A percentile compares a stretch with the other conserved stretches of the same genome.
phyloP scores from a whole-genome alignment of 352 stramenopile species.

The Globisporangium carolinianum region DNA sequence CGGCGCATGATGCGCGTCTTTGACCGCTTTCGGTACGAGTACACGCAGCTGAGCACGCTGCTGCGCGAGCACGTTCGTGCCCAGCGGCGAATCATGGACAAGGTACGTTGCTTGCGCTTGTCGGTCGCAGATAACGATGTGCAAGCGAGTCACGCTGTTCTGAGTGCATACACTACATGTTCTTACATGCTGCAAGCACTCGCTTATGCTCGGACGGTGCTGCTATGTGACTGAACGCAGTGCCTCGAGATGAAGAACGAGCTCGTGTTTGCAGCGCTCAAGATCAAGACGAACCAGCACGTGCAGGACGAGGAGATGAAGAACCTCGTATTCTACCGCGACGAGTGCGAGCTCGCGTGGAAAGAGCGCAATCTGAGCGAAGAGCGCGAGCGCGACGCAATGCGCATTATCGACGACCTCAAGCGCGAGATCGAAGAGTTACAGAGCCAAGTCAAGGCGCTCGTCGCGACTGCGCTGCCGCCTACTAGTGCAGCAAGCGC shows the following conservation, averaged over 20 bases:
- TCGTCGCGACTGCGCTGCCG: conserved; percentile 17
- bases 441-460: conserved; percentile 39
- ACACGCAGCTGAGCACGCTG: conserved; percentile 44
- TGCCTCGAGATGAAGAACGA: conserved; percentile 68
- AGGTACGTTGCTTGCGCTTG: conserved; percentile 15
- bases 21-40: conserved; percentile 58
- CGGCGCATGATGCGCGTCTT: conserved; percentile 56
- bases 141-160: too few relatives aligned
- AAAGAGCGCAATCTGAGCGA: conserved; percentile 46
- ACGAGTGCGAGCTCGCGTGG: conserved; percentile 70
- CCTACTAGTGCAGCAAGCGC: not conserved
- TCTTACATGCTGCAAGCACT: too few relatives aligned
- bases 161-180: too few relatives aligned
- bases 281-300: conserved; percentile 50
- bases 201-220: too few relatives aligned
- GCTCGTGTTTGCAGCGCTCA: conserved; percentile 45
- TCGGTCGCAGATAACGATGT: not conserved
- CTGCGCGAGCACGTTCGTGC: conserved; percentile 44
- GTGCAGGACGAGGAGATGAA: conserved; percentile 68
- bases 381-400: conserved; percentile 49
- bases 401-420: conserved; percentile 64
- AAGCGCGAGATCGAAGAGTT: conserved; percentile 51
- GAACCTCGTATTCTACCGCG: conserved; percentile 59
- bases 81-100: conserved; percentile 54
- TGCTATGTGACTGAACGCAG: conserved; percentile 5